These are phyloP conservation scores for Coniochaeta sp. DNA, from an alignment of 2,329 filamentous ascomycete genomes.

Conservation along the genomic window DNA sequence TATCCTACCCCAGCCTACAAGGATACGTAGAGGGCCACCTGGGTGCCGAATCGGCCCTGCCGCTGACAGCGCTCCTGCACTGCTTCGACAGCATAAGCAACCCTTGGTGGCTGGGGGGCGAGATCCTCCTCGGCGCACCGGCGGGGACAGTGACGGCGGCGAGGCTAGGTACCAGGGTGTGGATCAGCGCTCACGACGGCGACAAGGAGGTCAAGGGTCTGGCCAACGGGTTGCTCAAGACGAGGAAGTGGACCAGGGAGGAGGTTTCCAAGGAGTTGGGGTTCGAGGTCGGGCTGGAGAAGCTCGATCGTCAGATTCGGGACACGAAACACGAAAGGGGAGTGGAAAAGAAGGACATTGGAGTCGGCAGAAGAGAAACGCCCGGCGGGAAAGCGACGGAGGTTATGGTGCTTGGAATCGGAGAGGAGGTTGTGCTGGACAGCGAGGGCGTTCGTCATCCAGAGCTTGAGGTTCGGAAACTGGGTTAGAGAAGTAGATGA, in stretches of 20 bases:
- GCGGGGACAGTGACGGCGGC: slow-evolving; percentile 49
- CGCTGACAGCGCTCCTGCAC: slow-evolving; percentile 57
- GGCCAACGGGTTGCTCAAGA: slow-evolving; percentile 41
- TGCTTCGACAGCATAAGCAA: slow-evolving; percentile 52
- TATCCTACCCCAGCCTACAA: slow-evolving; percentile 42
- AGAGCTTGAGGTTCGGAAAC: not conserved
- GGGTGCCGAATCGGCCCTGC: slow-evolving; percentile 46
- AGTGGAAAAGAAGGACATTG: no score
- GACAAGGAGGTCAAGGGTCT: slow-evolving; percentile 48
- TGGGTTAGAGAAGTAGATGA: not conserved
- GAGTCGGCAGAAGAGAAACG: no score
- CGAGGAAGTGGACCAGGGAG: slow-evolving; percentile 31
- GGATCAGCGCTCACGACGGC: slow-evolving; percentile 56
- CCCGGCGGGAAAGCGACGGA: slow-evolving; percentile 21
- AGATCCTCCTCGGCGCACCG: slow-evolving; percentile 47
- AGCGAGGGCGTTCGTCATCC: slow-evolving; percentile 29
- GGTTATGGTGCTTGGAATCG: slow-evolving; percentile 31
- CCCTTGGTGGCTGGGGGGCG: slow-evolving; percentile 55
- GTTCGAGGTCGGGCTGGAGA: slow-evolving; percentile 1
- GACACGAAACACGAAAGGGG: slow-evolving; percentile 2
- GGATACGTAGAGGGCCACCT: slow-evolving; percentile 52
- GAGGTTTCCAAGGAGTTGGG: slow-evolving; percentile 30
- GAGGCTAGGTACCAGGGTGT: slow-evolving; percentile 43
- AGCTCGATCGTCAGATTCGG: not conserved
- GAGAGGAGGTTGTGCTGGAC: slow-evolving; percentile 34